Evolutionary conservation across 2,329 filamentous ascomycete genomes (phyloP).

Genomic region (Grosmannia clavigera): DNA sequence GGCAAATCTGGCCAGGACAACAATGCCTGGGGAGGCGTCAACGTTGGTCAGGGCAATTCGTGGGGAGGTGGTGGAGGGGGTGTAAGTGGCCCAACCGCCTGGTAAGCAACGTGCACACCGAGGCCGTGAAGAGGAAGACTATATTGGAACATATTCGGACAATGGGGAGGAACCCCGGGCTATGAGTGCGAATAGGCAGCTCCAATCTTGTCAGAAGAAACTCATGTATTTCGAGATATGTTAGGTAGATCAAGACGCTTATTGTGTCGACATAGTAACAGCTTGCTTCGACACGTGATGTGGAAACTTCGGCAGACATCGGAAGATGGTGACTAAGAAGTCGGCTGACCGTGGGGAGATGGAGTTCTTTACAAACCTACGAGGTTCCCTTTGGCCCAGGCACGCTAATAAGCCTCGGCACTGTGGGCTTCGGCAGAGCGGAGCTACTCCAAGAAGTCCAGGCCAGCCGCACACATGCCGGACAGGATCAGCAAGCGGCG

Average conservation of each 20-base stretch:
- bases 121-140: background rate
- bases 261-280: background rate
- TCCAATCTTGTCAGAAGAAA: background rate
- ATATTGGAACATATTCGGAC: background rate
- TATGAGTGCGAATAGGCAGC: background rate
- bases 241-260: background rate
- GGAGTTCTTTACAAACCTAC: background rate
- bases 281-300: background rate
- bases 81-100: background rate
- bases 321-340: background rate
- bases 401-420: slow-evolving; percentile 2
- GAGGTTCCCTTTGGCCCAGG: slow-evolving; percentile 1
- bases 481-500: background rate
- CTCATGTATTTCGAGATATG: background rate
- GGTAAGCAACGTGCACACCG: background rate
- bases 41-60: background rate
- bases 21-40: background rate
- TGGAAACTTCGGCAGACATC: background rate
- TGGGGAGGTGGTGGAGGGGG: background rate
- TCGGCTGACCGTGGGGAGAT: background rate
- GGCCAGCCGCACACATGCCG: background rate
- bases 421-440: slow-evolving; percentile 6
- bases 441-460: background rate
- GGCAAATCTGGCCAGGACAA: too few species aligned
- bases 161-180: background rate